Base-by-base conservation (phyloP, 225 moss, liverwort and hornwort genomes). In the Lunularia cruciata region DNA sequence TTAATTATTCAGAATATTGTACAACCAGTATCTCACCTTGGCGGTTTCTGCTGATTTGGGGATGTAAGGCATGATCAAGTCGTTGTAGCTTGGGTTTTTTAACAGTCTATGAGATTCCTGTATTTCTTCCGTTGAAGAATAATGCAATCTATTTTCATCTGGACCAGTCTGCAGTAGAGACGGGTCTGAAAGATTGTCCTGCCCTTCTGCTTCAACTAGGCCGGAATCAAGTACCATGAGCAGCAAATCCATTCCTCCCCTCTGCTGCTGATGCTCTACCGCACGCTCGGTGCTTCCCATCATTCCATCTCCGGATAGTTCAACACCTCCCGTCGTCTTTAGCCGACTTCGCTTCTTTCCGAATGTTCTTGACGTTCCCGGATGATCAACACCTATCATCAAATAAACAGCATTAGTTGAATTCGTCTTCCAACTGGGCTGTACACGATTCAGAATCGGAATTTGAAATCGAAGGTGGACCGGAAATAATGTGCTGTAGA, bases 211-310 rank as follows among this genome's bases (percentile, higher is more conserved):
- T 46, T 43, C 43, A 28, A 63, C 43, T 7, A 63, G 43, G 4
- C 43, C 49, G 3, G 65, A 66, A 23, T 69, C 70, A 23, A 80
- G 47, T 20, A 68, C 75, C 71, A 72, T 75, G 26, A 79, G 75
- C 35, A 79, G 70, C 65, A 79, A 31, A 25, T 75, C 75, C 59
- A 79, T 75, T 52, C 79, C 43, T 28, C 51, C 37, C 28, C 64
- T 73, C 31, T 56, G 20, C 51, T 42, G 11, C 36, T 37, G 14
- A 55, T 57, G 46, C 9, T 36, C 15, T 37, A 47, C 74, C 19
- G 9, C 12, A 5, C 6, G 28, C 6, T 63, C 34, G 34, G 52
- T 56, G 18, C 55, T 36, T 31, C 45, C 34, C 45, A 45, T 43
- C 28, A 18, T 13, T 11, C 43, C 43, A 6, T n/a, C 37, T 10